These are phyloP conservation scores for Leccinum variicolor DNA, from an alignment of 768 basidiomycete genomes.

Conservation along the genomic window DNA sequence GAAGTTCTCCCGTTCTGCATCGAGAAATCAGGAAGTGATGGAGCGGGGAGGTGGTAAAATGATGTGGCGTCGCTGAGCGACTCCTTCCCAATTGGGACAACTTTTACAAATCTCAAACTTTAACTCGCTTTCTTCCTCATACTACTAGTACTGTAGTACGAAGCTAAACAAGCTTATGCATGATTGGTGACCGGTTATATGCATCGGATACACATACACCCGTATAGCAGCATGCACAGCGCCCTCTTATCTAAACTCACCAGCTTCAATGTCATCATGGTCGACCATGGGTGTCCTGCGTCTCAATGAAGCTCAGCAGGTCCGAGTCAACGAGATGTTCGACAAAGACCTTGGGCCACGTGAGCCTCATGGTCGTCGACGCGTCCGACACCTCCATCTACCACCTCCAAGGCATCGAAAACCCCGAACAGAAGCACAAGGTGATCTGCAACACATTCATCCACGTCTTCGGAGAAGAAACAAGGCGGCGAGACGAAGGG, in stretches of 20 bases:
- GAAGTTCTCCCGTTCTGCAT: background rate
- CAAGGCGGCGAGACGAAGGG: constrained; percentile 71
- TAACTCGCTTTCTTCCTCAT: too few relatives aligned
- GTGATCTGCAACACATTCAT: too few relatives aligned
- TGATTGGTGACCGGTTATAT: constrained; percentile 90
- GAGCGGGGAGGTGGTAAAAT: too few relatives aligned
- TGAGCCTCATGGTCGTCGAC: constrained; percentile 94
- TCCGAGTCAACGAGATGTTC: constrained; percentile 91
- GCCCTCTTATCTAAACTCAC: background rate
- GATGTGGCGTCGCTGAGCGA: too few relatives aligned
- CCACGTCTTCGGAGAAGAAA: too few relatives aligned
- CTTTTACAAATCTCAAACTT: too few relatives aligned
- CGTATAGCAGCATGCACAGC: background rate
- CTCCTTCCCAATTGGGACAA: too few relatives aligned
- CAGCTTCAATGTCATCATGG: constrained; percentile 99
- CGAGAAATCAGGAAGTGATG: background rate
- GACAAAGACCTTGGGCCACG: constrained; percentile 72
- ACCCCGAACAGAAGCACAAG: too few relatives aligned
- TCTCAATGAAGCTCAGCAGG: constrained; percentile 85
- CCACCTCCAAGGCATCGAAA: too few relatives aligned
- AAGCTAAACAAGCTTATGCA: constrained; percentile 99
- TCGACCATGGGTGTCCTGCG: constrained; percentile 96
- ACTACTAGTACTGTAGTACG: too few relatives aligned
- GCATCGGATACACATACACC: constrained; percentile 9
- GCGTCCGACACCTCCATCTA: constrained; percentile 92